Base-by-base conservation (phyloP, 176 grass and related monocot genomes). In the Lolium perenne region DNA sequence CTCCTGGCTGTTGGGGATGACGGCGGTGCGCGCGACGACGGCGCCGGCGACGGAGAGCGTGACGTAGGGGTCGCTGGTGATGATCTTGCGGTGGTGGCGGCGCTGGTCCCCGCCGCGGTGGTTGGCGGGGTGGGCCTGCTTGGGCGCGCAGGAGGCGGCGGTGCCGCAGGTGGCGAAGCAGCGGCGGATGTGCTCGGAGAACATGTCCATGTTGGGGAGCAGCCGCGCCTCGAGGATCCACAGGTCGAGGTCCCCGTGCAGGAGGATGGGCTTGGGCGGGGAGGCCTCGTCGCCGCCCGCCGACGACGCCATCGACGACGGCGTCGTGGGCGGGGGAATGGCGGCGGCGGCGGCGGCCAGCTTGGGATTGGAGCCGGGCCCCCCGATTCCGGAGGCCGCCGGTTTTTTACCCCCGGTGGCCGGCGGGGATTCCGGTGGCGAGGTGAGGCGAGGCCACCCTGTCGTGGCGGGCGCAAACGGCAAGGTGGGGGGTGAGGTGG, bases 131-230 rank as follows among this genome's bases (percentile, higher is more conserved):
- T 13, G 1, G 12, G 79, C 15, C 66, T 41, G 91, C 54, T 69
- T 49, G 64, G 86, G 25, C 21, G 59, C 46, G 83, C 92, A 86
- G 57, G 61, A 79, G 43, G 79, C 43, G 25, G 90, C 71, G 8
- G 82, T 38, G 21, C 83, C 69, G 84, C 97, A 99, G 45, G 88
- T 54, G 63, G 86, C 29, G 78, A 99, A 74, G 79, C 82, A 92
- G 60, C 88, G 84, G 21, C 97, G 91, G n/a, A 99, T 13, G 0
- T 89, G 88, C 92, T 99, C 97, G 43, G 90, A 92, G 71, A 96
- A 83, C 82, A 99, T 59, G 88, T 99, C 97, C 97, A 99, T 99
- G 88, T 99, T 99, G 18, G 97, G 97, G 17, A 99, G 97, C 58
- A 82, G 43, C 45, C 94, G 92, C 26, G 97, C 97, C 90, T 94